These are phyloP conservation scores for Xylaria nigripes DNA, from an alignment of 495 filamentous ascomycete species.

Conservation along the genomic window DNA sequence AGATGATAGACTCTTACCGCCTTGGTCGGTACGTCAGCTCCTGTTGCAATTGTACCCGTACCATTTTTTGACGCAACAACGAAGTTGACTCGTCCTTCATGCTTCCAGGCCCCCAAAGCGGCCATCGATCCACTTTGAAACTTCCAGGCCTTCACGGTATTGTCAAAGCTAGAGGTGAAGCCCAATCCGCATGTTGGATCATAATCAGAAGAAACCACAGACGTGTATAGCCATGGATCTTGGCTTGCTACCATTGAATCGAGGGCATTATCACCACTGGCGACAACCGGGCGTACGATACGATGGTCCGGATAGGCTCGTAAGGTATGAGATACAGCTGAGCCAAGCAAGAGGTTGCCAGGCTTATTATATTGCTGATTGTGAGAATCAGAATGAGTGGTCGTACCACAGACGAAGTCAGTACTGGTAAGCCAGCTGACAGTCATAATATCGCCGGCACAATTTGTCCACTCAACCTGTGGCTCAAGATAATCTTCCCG, in stretches of 20 bases:
- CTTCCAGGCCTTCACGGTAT: slow-evolving; percentile 70
- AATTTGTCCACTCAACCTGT: slow-evolving; percentile 43
- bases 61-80: slow-evolving; percentile 51
- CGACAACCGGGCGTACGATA: slow-evolving; percentile 45
- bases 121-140: slow-evolving; percentile 32
- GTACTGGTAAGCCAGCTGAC: slow-evolving; percentile 48
- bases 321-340: slow-evolving; percentile 45
- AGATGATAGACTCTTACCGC: slow-evolving; percentile 45
- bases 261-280: slow-evolving; percentile 45
- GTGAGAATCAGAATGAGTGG: slow-evolving; percentile 61
- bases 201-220: slow-evolving; percentile 69
- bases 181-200: slow-evolving; percentile 46
- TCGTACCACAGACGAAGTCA: slow-evolving; percentile 56
- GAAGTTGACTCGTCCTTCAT: slow-evolving; percentile 62
- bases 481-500: slow-evolving; percentile 39
- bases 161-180: slow-evolving; percentile 76
- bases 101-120: slow-evolving; percentile 45
- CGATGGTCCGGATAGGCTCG: slow-evolving; percentile 64
- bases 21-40: slow-evolving; percentile 37
- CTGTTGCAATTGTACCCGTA: slow-evolving; percentile 40
- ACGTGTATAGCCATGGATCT: slow-evolving; percentile 63
- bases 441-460: slow-evolving; percentile 52
- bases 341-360: slow-evolving; percentile 69
- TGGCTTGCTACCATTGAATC: slow-evolving; percentile 55
- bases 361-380: slow-evolving; percentile 80